Percentiles rank a stretch among this genome's conserved stretches.
Evolutionary conservation across 768 basidiomycete genomes (phyloP).

Genomic region (Guyanaporus albipodus): DNA sequence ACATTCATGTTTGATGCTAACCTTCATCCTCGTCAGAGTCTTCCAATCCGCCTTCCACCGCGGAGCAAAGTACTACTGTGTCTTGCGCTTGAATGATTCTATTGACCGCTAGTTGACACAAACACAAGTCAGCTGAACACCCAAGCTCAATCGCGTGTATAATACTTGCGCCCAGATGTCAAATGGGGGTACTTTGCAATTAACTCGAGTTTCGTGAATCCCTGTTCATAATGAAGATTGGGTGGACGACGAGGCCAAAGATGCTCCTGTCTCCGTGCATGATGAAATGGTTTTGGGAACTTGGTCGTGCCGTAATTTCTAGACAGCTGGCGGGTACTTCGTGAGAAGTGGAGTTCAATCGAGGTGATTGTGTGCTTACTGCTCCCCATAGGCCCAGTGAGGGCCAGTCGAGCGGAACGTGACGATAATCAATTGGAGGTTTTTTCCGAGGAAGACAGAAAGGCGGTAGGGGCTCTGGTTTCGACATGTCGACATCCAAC

Average conservation of each 20-base stretch:
- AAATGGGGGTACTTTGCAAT: constrained; percentile 39
- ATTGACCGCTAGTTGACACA: constrained; percentile 42
- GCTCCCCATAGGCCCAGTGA: constrained; percentile 18
- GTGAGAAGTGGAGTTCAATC: neutral
- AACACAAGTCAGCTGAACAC: neutral
- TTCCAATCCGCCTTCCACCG: constrained; percentile 42
- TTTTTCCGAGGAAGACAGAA: constrained; percentile 12
- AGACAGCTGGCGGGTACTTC: constrained; percentile 7
- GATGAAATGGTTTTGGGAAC: constrained; percentile 23
- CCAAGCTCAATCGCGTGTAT: neutral
- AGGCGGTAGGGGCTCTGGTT: constrained; percentile 2
- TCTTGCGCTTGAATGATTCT: constrained; percentile 45
- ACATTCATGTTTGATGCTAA: constrained; percentile 12
- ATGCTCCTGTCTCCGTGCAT: constrained; percentile 22
- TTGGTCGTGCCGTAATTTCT: constrained; percentile 10
- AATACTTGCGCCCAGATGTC: constrained; percentile 39
- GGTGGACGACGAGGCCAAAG: constrained; percentile 19
- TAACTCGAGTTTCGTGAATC: constrained; percentile 25
- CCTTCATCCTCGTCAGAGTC: constrained; percentile 31
- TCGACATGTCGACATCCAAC: neutral
- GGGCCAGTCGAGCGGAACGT: constrained; percentile 17
- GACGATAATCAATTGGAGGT: constrained; percentile 17
- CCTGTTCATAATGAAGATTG: constrained; percentile 22
- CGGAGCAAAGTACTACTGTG: constrained; percentile 43
- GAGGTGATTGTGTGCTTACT: constrained; percentile 11